phyloP scores from a whole-genome alignment of 2,329 filamentous ascomycete genomes.

The Fusarium penzigii region DNA sequence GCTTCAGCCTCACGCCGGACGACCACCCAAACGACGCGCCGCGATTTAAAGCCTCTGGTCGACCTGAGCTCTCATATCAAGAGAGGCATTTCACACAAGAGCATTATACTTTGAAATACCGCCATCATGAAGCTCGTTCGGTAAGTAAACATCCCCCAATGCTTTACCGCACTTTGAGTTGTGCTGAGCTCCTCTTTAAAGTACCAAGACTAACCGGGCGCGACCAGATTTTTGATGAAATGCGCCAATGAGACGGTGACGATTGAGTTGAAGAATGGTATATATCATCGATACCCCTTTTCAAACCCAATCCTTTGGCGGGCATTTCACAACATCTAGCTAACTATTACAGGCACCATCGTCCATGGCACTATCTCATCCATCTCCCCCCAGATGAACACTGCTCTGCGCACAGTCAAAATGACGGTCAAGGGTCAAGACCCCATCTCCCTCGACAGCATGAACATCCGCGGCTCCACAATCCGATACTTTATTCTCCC shows the following conservation, averaged over 20 bases:
- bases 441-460: slow-evolving; percentile 84
- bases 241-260: slow-evolving; percentile 98
- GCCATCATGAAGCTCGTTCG: slow-evolving; percentile 93
- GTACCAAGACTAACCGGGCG: slow-evolving; percentile 27
- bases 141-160: slow-evolving; percentile 52
- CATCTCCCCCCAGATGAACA: slow-evolving; percentile 98
- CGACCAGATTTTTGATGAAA: slow-evolving; percentile 93
- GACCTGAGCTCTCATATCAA: slow-evolving; percentile 2
- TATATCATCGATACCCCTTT: slow-evolving; percentile 22
- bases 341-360: slow-evolving; percentile 71
- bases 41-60: slow-evolving; percentile 8
- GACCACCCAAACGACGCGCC: slow-evolving; percentile 20
- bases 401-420: slow-evolving; percentile 90
- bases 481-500: slow-evolving; percentile 97
- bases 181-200: slow-evolving; percentile 23
- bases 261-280: slow-evolving; percentile 98
- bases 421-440: slow-evolving; percentile 92
- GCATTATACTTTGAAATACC: slow-evolving; percentile 8
- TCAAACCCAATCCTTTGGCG: background rate
- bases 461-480: slow-evolving; percentile 94
- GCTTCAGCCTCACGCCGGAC: slow-evolving; percentile 32
- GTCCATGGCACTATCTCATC: slow-evolving; percentile 96
- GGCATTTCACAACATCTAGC: background rate
- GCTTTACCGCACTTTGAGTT: slow-evolving; percentile 13
- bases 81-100: slow-evolving; percentile 5